Base-by-base conservation (phyloP, 768 basidiomycete species). In the Saitozyma sp. region DNA sequence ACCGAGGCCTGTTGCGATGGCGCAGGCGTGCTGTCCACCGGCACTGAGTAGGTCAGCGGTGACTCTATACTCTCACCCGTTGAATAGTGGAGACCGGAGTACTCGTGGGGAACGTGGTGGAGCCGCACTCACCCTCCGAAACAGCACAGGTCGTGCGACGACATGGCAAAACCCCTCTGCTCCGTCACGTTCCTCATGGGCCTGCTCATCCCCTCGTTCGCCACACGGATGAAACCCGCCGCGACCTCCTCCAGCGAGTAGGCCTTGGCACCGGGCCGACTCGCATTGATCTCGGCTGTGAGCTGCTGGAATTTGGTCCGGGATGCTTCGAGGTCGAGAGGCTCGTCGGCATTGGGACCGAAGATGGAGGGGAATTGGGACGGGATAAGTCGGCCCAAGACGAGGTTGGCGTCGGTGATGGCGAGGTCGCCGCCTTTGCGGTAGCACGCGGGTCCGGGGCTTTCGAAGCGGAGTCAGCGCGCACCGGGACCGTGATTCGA, bases 171-270 rank as follows among this genome's bases (percentile, higher is more conserved):
- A 37, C 93, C 93, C 49, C 90, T 83, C 1, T 91, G 90, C 78
- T 96, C 93, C 0, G 93, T 96, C 66, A 95, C 78, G 2, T 93
- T 87, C 3, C 94, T 87, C 59, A 97, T 95, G 9, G 94, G 94
- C 53, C 94, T 82, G 67, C 88, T 89, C 93, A 97, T 97, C 0
- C 91, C 92, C 82, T 97, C 94, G 70, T 97, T 97, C 16, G 94
- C 93, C 16, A 96, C 92, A 73, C 92, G 92, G 81, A 97, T 89
- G 80, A 94, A 96, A 4, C 92, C 67, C 38, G 60, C 66, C 38
- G 64, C n/a, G 13, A 46, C n/a, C 45, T 46, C 13, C 11, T 46
- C 45, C 45, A 17, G 45, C 5, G 61, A 61, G 29, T 29, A 29
- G 58, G 91, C 81, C 60, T 86, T 80, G 60, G 83, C 84, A 19